Evolutionary conservation across 768 basidiomycete species (phyloP), one percentile per base, ranked within the genome.

Genomic region (Suillus brevipes): DNA sequence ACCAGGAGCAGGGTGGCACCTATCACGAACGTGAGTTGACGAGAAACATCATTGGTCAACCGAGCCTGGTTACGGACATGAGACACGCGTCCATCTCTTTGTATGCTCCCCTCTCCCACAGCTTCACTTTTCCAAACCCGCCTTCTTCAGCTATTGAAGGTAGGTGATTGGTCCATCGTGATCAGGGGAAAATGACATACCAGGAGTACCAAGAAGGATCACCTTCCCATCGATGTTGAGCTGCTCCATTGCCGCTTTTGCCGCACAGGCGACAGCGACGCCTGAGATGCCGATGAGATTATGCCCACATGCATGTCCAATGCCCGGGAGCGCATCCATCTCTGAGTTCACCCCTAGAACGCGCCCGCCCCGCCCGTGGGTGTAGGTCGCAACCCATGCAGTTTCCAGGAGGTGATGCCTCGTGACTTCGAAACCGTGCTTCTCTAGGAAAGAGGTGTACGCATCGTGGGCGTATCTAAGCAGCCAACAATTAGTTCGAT

Each of bases 1-100:
- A 1, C 93, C 92, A 20, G 91, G 88, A 47, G 89, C 90, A 18
- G 93, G 91, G 68, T 92, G 92, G 68, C 89, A 93, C 89, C 92
- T 92, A 56, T 1, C 14, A 61, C 18, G 28, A 56, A 34, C 1
- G 10, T 65, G 28, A 61, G 52, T 42, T 23, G 28, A 65, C 31
- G 42, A 40, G 8, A 37, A 56, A 36, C 14, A 8, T 55, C 34
- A 55, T 61, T 25, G 13, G 8, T 43, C 45, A 14, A 31, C 43
- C 16, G 20, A 36, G 28, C 16, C 61, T 7, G 25, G 25, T 4
- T 3, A 71, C 81, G 25, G 65, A 88, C 92, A 93, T 92, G 64
- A 94, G 76, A 71, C 93, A 92, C 7, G 85, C 84, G 61, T 86
- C 88, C 87, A 95, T 91, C 8, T 82, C 89, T 60, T 89, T 77